phyloP scores from a whole-genome alignment of 768 basidiomycete species.

The Pholiota microspora region DNA sequence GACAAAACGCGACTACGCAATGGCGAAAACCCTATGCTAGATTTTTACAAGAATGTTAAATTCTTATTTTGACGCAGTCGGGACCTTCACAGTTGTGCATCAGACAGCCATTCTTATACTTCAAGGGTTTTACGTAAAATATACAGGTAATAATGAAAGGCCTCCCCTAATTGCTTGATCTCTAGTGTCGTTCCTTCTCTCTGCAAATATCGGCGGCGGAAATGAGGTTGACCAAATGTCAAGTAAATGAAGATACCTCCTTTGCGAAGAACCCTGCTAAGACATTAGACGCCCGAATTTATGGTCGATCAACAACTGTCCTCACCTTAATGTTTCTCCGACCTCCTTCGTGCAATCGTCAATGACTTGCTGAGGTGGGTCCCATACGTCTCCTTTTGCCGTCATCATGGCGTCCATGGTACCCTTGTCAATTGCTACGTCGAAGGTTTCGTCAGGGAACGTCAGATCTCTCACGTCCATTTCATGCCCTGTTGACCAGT shows the following conservation, averaged over 20 bases:
- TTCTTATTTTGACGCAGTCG: constrained; percentile 65
- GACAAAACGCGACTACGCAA: constrained; percentile 66
- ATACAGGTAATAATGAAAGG: constrained; percentile 84
- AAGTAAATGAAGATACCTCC: constrained; percentile 70
- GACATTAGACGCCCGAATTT: background rate
- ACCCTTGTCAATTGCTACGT: constrained; percentile 84
- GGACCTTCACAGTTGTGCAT: background rate
- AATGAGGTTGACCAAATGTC: constrained; percentile 90
- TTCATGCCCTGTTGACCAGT: constrained; percentile 60
- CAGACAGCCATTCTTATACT: constrained; percentile 2
- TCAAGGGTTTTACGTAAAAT: constrained; percentile 44
- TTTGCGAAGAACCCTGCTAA: constrained; percentile 58
- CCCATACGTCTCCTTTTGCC: constrained; percentile 78
- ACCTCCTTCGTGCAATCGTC: constrained; percentile 75
- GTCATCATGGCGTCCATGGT: constrained; percentile 94
- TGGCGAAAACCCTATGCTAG: constrained; percentile 87
- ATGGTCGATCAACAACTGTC: background rate
- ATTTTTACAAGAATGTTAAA: constrained; percentile 92
- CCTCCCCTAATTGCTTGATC: constrained; percentile 70
- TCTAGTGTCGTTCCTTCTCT: constrained; percentile 58
- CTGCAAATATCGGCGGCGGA: constrained; percentile 67
- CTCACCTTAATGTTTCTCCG: constrained; percentile 68
- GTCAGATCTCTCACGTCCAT: constrained; percentile 77
- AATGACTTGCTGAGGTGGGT: constrained; percentile 71
- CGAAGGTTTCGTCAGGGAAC: constrained; percentile 62